Evolutionary conservation across 257 asterid genomes (phyloP).

Genomic region (Nicotiana sylvestris): DNA sequence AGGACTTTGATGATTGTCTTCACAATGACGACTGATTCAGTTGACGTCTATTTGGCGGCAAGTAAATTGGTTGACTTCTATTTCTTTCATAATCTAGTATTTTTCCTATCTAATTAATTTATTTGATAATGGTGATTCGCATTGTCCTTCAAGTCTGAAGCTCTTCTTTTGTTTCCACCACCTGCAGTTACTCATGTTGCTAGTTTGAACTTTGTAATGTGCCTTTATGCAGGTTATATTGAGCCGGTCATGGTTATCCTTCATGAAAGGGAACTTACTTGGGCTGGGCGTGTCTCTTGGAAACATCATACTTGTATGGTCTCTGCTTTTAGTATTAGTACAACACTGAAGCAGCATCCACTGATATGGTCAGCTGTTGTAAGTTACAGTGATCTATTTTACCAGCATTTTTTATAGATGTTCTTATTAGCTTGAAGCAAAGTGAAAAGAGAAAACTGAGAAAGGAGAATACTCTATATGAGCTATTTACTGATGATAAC

Average conservation of each 20-base stretch:
- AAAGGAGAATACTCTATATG: neutral
- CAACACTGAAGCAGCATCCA: conserved; percentile 91
- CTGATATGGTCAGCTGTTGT: conserved; percentile 93
- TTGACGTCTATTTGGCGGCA: neutral
- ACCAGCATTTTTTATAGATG: neutral
- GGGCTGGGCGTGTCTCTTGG: conserved; percentile 96
- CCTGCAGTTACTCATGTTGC: neutral
- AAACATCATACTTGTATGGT: conserved; percentile 88
- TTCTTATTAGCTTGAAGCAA: conserved; percentile 1
- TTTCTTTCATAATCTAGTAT: neutral
- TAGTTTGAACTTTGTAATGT: conserved; percentile 11
- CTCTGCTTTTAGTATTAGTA: conserved; percentile 93
- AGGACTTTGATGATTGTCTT: neutral
- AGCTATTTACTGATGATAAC: conserved; percentile 6
- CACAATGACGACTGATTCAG: neutral
- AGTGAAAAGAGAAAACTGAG: neutral
- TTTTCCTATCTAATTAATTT: neutral
- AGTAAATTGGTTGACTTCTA: neutral
- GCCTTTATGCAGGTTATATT: conserved; percentile 67
- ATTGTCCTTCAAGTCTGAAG: neutral
- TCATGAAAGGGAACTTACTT: conserved; percentile 90
- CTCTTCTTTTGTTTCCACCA: neutral
- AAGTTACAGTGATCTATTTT: conserved; percentile 23
- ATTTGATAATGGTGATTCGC: neutral
- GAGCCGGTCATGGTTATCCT: conserved; percentile 97